These are phyloP conservation scores for Chenopodium quinoa DNA, from an alignment of 148 eudicot genomes.

Conservation along the genomic window DNA sequence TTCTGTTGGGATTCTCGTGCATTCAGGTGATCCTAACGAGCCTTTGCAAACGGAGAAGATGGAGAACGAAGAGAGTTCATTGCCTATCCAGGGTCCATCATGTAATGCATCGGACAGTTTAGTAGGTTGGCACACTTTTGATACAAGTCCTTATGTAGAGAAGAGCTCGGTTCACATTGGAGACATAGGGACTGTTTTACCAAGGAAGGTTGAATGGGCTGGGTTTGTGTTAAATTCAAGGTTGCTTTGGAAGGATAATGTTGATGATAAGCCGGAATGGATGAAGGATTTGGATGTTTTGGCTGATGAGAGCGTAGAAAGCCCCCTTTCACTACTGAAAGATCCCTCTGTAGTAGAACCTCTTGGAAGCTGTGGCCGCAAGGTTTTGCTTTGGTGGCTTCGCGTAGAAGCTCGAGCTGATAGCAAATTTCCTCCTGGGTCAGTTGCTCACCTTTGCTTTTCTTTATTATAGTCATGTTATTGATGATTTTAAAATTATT, in stretches of 20 bases:
- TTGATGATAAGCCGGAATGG: conserved; percentile 68
- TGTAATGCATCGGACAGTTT: conserved; percentile 82
- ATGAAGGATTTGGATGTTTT: conserved; percentile 63
- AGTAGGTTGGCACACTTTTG: conserved; percentile 85
- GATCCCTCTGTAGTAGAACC: conserved; percentile 83
- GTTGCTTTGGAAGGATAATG: conserved; percentile 68
- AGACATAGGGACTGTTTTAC: conserved; percentile 71
- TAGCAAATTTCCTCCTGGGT: conserved; percentile 93
- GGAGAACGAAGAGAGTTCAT: conserved; percentile 39
- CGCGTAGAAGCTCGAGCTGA: conserved; percentile 98
- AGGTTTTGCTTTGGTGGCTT: conserved; percentile 95
- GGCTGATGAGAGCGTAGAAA: conserved; percentile 53
- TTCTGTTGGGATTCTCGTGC: conserved; percentile 88
- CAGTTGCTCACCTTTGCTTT: conserved; percentile 29
- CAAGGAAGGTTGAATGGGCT: conserved; percentile 91
- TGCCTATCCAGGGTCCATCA: conserved; percentile 94
- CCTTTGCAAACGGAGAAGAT: conserved; percentile 33
- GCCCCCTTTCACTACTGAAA: conserved; percentile 69
- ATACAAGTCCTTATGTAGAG: conserved; percentile 51
- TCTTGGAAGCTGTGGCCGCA: conserved; percentile 92
- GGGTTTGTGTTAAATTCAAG: conserved; percentile 91
- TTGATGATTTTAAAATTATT: not conserved
- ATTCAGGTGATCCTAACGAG: conserved; percentile 54
- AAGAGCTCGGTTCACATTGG: conserved; percentile 75
- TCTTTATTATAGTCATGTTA: conserved; percentile 10